phyloP scores from a whole-genome alignment of 192 early-diverging fungal genomes.

The Chytriomyces sp. region DNA sequence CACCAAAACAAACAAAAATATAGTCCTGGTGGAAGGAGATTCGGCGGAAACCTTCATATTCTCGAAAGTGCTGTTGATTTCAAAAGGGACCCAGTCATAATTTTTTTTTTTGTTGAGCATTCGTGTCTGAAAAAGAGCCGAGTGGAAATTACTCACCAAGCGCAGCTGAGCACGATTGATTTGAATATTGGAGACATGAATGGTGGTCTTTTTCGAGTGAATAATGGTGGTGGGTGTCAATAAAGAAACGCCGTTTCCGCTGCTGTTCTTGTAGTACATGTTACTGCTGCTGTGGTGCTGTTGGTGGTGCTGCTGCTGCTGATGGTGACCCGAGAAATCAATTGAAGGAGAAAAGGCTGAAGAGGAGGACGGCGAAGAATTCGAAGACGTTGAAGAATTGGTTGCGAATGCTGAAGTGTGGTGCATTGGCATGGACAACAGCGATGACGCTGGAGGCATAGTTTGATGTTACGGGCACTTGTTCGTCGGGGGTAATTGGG shows the following conservation, averaged over 20 bases:
- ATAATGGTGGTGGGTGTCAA: conserved; percentile 21
- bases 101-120: too few species aligned
- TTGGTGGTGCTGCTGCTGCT: background rate
- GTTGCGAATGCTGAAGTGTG: conserved; percentile 13
- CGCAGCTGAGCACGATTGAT: conserved; percentile 45
- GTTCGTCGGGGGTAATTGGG: too few species aligned
- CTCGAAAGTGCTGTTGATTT: conserved; percentile 38
- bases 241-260: background rate
- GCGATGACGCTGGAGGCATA: too few species aligned
- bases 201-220: conserved; percentile 45
- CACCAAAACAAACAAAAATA: conserved; percentile 49
- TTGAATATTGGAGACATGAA: conserved; percentile 52
- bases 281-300: conserved; percentile 7
- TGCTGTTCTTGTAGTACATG: background rate
- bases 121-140: background rate
- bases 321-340: background rate
- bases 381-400: conserved; percentile 1
- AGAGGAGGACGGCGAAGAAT: conserved; percentile 10
- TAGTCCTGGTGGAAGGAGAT: conserved; percentile 54
- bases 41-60: conserved; percentile 46
- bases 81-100: conserved; percentile 8
- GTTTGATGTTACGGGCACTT: too few species aligned
- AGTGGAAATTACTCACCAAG: conserved; percentile 9
- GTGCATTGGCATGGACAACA: too few species aligned
- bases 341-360: conserved; percentile 3